phyloP scores from a whole-genome alignment of 2,329 filamentous ascomycete species.

The Coniosporium tulheliwenetii region DNA sequence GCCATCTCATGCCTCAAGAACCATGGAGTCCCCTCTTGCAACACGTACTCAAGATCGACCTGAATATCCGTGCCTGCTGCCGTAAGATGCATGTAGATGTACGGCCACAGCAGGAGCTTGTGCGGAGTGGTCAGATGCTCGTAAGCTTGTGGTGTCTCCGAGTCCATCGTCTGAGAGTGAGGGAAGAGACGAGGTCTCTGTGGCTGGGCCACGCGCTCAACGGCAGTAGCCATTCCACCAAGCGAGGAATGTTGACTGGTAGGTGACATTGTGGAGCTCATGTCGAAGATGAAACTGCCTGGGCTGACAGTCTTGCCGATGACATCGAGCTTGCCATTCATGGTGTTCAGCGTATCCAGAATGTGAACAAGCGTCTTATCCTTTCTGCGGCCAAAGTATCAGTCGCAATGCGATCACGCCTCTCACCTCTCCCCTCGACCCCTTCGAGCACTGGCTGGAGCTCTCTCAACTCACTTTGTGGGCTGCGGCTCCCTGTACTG shows the following conservation, averaged over 20 bases:
- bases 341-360: conserved; percentile 36
- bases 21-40: conserved; percentile 23
- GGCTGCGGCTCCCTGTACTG: conserved; percentile 44
- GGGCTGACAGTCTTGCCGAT: conserved; percentile 2
- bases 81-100: conserved; percentile 19
- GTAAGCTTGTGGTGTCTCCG: background rate
- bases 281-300: background rate
- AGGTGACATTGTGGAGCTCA: background rate
- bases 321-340: conserved; percentile 41
- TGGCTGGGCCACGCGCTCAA: background rate
- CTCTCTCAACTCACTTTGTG: conserved; percentile 38
- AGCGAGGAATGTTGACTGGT: background rate
- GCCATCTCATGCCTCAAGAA: conserved; percentile 18
- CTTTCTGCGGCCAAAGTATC: conserved; percentile 27
- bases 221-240: background rate
- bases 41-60: conserved; percentile 18
- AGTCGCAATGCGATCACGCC: background rate
- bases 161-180: background rate
- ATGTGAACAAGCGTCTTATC: conserved; percentile 48
- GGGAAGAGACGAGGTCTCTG: background rate
- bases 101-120: conserved; percentile 34
- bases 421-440: background rate
- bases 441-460: background rate
- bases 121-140: conserved; percentile 27
- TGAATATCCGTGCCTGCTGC: conserved; percentile 16